Evolutionary conservation across 169 alveolate species (phyloP), one percentile per base, ranked within the genome.

Genomic region (Babesia ovis): DNA sequence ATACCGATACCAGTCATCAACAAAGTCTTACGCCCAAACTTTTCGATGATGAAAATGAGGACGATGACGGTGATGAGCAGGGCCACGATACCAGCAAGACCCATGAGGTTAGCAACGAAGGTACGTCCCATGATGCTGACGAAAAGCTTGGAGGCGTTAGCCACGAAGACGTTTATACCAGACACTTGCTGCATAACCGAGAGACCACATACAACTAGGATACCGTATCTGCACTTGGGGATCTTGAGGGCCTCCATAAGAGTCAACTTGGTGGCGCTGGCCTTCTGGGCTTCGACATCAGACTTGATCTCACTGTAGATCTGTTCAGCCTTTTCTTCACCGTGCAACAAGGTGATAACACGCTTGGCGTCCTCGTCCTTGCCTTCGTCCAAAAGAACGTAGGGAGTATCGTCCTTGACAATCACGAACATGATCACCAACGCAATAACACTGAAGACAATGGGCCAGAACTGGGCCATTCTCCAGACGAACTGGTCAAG

Each of bases 141-240:
- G 66, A 89, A 91, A 35, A 92, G 69, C 64, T 82, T 89, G 68
- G 93, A 91, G 37, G 93, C 85, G 58, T 88, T 88, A 4, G 96
- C 86, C 0, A 91, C 90, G 51, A 92, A 70, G 14, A 91, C 89
- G 48, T 89, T 90, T 20, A 92, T 92, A 20, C 96, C 96, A 2
- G 94, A 84, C 50, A 91, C 76, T 62, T 92, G 96, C 57, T 91
- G 95, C 62, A 92, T 57, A 6, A 89, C 84, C 0, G 94, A 79
- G 18, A 92, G 81, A 11, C 91, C 77, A 56, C 84, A 87, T 0
- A 86, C 88, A 4, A 91, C 66, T 25, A 92, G 41, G 9, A 92
- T 77, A 42, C 80, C 94, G 35, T 72, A 43, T 11, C 95, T 62
- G 84, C 90, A 91, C 16, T 71, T 58, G 22, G 89, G 84, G 1